Percentiles rank a stretch among this genome's conserved stretches.
Evolutionary conservation across 2,329 filamentous ascomycete genomes (phyloP).

Genomic region (Phialemonium atrogriseum): DNA sequence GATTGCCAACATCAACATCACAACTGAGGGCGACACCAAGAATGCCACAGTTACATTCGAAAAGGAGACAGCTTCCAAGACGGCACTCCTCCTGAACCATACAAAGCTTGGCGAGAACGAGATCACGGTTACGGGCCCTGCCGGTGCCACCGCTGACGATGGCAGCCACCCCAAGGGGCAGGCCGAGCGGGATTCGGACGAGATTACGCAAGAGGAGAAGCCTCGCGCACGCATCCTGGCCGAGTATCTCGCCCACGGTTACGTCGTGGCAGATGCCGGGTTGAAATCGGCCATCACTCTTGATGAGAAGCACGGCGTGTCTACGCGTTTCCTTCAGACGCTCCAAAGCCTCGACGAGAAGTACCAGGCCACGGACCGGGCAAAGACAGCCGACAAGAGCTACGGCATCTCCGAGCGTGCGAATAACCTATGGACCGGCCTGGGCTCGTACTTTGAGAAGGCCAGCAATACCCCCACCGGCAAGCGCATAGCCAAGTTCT

Average conservation of each 20-base stretch:
- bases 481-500: conserved; percentile 81
- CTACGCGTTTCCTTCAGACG: conserved; percentile 66
- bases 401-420: conserved; percentile 76
- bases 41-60: conserved; percentile 92
- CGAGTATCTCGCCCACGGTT: conserved; percentile 94
- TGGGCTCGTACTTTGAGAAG: conserved; percentile 92
- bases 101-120: conserved; percentile 85
- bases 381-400: conserved; percentile 72
- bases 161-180: conserved; percentile 36
- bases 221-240: conserved; percentile 87
- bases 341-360: conserved; percentile 73
- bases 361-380: conserved; percentile 81
- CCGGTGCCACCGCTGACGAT: conserved; percentile 48
- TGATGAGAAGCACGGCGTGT: conserved; percentile 84
- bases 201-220: conserved; percentile 93
- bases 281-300: conserved; percentile 79
- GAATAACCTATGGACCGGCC: conserved; percentile 51
- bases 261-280: conserved; percentile 66
- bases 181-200: conserved; percentile 51
- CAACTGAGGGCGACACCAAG: conserved; percentile 59
- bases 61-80: conserved; percentile 94
- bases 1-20: conserved; percentile 76
- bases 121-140: conserved; percentile 64
- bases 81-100: conserved; percentile 92
- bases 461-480: conserved; percentile 80